Base-by-base conservation (phyloP, 179 eudicot genomes). In the Carnegiea gigantea region DNA sequence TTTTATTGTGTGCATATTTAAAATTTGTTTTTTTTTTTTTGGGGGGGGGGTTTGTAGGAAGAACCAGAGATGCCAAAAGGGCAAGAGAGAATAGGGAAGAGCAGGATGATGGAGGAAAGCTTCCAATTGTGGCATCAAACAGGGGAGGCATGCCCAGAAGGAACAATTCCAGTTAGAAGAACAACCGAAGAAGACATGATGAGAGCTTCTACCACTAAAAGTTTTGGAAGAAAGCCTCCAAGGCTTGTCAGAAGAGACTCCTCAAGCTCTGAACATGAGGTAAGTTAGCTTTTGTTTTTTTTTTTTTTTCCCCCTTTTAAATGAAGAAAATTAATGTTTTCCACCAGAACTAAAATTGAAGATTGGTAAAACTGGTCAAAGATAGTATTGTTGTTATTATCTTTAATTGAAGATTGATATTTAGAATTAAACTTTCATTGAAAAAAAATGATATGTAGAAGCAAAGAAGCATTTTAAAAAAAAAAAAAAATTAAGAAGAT, bases 141-240 rank as follows among this genome's bases (percentile, higher is more conserved):
- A 43, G 92, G 89, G 10, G 99, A 95, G 53, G 80, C 76, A 54
- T 95, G 99, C 76, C 94, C 97, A 33, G 82, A 90, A 78, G 97
- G 97, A 48, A 94, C 98, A 48, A 82, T 95, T 74, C 99, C 99
- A 26, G 86, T 92, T 2, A 85, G 99, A 89, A 95, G 99, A 90
- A 94, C 95, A 74, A 91, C 67, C n/a, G 98, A 92, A 76, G 85
- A 87, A 80, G 99, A 95, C 59, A 73, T 93, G 38, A 73, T 92
- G 64, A 82, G 95, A 79, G 93, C 89, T 18, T 86, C 60, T 73
- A 89, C 92, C 4, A 20, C 92, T 26, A 49, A 70, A 73, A 86
- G 86, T 71, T 93, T 93, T 77, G 97, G 95, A 40, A 86, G 89
- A 40, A 93, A 92, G 79, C 82, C 83, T 28, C 84, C 73, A 53